A percentile compares a stretch with the other conserved stretches of the same genome.
Evolutionary conservation across 2,329 filamentous ascomycete species (phyloP).

Genomic region (Tympanopsis confertula): DNA sequence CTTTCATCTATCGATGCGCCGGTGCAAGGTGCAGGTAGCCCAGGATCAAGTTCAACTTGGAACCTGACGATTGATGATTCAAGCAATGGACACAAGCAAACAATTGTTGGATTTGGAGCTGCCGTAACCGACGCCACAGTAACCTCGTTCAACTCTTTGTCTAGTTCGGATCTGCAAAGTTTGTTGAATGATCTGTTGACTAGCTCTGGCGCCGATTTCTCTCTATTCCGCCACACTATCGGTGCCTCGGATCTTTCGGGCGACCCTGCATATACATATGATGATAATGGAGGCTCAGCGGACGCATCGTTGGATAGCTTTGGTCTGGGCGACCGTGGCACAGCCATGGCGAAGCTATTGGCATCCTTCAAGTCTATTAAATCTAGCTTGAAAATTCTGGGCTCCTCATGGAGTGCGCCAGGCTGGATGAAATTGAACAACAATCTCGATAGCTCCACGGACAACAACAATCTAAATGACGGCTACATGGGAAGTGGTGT

Average conservation of each 20-base stretch:
- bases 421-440: conserved; percentile 26
- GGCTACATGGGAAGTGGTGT: too few relatives aligned
- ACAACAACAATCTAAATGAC: conserved; percentile 16
- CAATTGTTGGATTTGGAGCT: conserved; percentile 20
- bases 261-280: conserved; percentile 18
- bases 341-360: conserved; percentile 21
- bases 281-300: conserved; percentile 18
- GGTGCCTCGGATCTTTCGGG: conserved; percentile 20
- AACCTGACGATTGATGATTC: conserved; percentile 24
- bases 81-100: conserved; percentile 22
- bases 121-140: conserved; percentile 24
- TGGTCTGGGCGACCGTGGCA: conserved; percentile 17
- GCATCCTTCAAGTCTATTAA: conserved; percentile 20
- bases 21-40: conserved; percentile 17
- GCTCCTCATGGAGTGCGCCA: conserved; percentile 22
- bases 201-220: conserved; percentile 18
- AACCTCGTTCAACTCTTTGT: conserved; percentile 17
- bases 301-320: conserved; percentile 18
- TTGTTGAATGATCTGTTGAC: conserved; percentile 20
- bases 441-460: conserved; percentile 9
- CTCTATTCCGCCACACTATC: conserved; percentile 25
- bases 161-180: conserved; percentile 12
- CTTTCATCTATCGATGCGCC: conserved; percentile 19
- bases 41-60: conserved; percentile 20
- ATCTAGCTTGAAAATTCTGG: conserved; percentile 18